Base-by-base conservation (phyloP, 2,329 filamentous ascomycete genomes). In the Fusarium coffeatum region DNA sequence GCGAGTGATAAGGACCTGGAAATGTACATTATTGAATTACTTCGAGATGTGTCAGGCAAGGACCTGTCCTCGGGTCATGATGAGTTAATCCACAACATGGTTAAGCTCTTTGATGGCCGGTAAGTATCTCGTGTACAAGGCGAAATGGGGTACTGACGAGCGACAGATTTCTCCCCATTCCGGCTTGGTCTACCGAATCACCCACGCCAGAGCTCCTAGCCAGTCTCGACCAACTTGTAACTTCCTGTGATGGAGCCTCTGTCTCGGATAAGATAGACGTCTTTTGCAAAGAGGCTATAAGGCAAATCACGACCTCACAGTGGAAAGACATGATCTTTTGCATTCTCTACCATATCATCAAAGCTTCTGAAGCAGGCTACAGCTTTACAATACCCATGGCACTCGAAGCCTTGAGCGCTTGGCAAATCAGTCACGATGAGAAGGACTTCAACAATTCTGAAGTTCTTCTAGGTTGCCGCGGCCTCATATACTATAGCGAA, bases 91-190 rank as follows among this genome's bases (percentile, higher is more conserved):
- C 2, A 25, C 34, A 5, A 48, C 32, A 23, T 45, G 11, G 27
- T 25, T 6, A 16, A 25, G 43, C 0, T 63, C 57, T 51, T 43
- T 12, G 16, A 42, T 8, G 42, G 57, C 23, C 27, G 20, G 59
- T 63, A 30, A 5, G 27, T 6, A 9, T 34, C 4, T 16, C 6
- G 4, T 3, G 2, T 8, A 15, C 1, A 15, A 34, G n/a, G 3
- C 3, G 18, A 2, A 40, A 20, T 11, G 8, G 2, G 5, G 12
- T 47, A 18, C 56, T 62, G 40, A 62, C 5, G 6, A 0, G 2
- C 8, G 2, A 3, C 11, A 63, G 59, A 12, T 63, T 63, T 22
- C 59, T 63, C 5, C 59, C 59, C 1, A 20, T 48, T 10, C 57
- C 27, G 12, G 8, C 8, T 25, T 63, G 42, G 59, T 32, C 45